Conservation (phyloP, 108 stramenopile genomes). For the Cyclostephanos invisitatus region DNA sequence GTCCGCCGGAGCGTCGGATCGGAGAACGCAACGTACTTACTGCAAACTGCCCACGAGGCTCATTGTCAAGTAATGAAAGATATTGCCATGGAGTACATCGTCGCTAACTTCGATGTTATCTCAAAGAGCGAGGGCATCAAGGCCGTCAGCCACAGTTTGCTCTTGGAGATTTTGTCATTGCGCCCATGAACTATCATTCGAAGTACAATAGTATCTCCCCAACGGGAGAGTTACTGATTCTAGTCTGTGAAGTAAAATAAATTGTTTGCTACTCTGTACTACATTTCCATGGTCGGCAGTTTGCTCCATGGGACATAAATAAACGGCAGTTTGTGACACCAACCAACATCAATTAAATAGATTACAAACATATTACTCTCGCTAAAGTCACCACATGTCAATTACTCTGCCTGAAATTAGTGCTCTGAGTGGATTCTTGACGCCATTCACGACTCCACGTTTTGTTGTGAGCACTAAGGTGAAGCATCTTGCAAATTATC, state of each 20-base stretch:
- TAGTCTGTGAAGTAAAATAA: conserved; percentile 9
- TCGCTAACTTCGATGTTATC: conserved; percentile 93
- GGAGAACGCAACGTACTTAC: conserved; percentile 77
- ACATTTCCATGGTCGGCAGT: neutral
- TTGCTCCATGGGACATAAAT: neutral
- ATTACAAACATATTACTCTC: neutral
- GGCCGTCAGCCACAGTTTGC: conserved; percentile 84
- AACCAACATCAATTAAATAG: neutral
- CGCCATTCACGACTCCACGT: conserved; percentile 47
- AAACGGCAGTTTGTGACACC: too few species aligned
- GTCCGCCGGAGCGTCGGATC: conserved; percentile 86
- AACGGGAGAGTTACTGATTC: neutral
- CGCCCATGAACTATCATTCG: conserved; percentile 44
- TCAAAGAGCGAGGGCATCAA: conserved; percentile 95
- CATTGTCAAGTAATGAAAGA: conserved; percentile 90
- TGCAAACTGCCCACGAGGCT: conserved; percentile 89
- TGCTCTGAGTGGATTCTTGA: conserved; percentile 19
- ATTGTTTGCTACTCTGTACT: neutral
- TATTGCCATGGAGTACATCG: conserved; percentile 88
- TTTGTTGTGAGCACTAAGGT: conserved; percentile 51
- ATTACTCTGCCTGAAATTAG: conserved; percentile 14
- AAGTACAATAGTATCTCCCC: neutral
- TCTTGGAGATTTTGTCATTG: conserved; percentile 86
- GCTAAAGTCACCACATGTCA: neutral
- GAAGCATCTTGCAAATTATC: conserved; percentile 53